Evolutionary conservation across 306 rosid genomes (phyloP).

Genomic region (Cucumis hystrix): DNA sequence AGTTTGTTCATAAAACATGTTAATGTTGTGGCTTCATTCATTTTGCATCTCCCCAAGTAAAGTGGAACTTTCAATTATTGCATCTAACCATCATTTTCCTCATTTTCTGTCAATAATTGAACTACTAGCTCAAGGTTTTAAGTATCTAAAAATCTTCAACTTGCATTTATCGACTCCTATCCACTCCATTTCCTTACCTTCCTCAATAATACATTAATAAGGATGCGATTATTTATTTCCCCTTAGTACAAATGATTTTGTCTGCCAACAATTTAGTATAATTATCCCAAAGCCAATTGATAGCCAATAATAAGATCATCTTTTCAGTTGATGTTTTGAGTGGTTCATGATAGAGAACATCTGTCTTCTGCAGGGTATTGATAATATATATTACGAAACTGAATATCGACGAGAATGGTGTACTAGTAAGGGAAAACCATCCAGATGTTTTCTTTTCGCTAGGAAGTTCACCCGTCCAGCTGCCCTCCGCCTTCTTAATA

Average conservation of each 20-base stretch:
- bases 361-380: conserved; percentile 49
- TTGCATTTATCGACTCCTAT: background rate
- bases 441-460: conserved; percentile 85
- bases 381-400: conserved; percentile 83
- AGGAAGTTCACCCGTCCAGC: conserved; percentile 92
- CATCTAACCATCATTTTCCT: background rate
- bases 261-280: background rate
- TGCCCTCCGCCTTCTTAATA: conserved; percentile 76
- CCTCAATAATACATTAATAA: background rate
- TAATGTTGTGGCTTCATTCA: background rate
- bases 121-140: background rate
- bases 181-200: background rate
- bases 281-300: background rate
- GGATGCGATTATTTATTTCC: background rate
- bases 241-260: background rate
- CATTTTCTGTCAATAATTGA: background rate
- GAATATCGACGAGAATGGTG: conserved; percentile 98
- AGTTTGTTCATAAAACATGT: background rate
- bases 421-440: conserved; percentile 75
- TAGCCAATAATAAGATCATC: background rate
- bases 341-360: background rate
- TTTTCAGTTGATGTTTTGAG: background rate
- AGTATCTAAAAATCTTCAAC: background rate
- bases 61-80: background rate
- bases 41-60: background rate